Evolutionary conservation across 768 basidiomycete genomes (phyloP), one percentile per base, ranked within the genome.

Genomic region (Melanogaster broomeanus): DNA sequence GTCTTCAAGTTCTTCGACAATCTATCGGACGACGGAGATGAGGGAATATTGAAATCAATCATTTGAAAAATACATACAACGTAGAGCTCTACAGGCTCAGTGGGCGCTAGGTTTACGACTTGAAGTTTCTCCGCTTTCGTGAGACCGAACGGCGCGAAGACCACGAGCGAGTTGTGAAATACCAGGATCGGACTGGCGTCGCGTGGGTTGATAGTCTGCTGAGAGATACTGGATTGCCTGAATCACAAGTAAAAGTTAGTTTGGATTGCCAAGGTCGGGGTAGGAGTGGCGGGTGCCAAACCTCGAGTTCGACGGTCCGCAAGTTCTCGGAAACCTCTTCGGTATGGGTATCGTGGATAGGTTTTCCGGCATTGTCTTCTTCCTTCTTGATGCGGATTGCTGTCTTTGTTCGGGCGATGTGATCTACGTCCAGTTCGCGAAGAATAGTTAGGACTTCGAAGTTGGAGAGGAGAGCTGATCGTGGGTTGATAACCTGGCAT

Each of bases 81-180:
- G 62, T 97, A 95, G 22, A 97, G 82, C 65, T 94, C 91, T 22
- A 96, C 91, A 0, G 84, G 75, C 42, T 84, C 78, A 7, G 82
- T 85, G 2, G 95, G 95, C 1, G 86, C 87, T 6, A 96, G 77
- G 62, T 98, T 97, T n/a, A 92, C 85, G 31, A 97, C 78, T 62
- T 95, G 92, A 3, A 97, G 77, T 63, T 94, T 93, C 75, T 98
- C 95, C 3, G 88, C 83, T 61, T 95, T 97, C 2, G 93, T 95
- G 55, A 98, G 74, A 30, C 80, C 77, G 56, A 83, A 88, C 18
- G 81, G 73, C 2, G 81, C 79, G 10, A 98, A n/a, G 81, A 34
- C 74, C 74, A 50, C 82, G 80, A 16, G 88, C 82, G 12, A 97
- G 83, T 49, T 75, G 74, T 1, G 81, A 70, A 49, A 96, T 81